These are phyloP conservation scores for Trametes sp. DNA, from an alignment of 1,284 basidiomycete species.

Conservation along the genomic window DNA sequence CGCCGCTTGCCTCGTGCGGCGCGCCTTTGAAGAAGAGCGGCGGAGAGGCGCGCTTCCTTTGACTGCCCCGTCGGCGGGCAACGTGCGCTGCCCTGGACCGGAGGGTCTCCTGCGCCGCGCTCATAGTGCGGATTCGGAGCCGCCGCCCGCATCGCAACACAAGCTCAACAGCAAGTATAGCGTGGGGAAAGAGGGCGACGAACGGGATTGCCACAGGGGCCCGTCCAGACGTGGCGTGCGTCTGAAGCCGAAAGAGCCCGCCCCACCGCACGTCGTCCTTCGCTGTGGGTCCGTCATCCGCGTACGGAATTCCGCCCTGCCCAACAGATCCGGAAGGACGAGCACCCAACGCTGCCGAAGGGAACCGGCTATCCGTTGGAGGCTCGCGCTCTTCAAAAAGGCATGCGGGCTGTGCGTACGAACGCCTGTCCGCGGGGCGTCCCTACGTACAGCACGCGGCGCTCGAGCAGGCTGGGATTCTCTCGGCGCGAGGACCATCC, in stretches of 20 bases:
- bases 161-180: not conserved
- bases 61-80: slow-evolving; percentile 8
- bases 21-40: slow-evolving; percentile 17
- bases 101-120: not conserved
- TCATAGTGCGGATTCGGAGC: not conserved
- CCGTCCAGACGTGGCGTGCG: not conserved
- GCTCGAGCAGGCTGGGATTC: slow-evolving; percentile 19
- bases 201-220: slow-evolving; percentile 3
- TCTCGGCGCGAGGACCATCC: slow-evolving; percentile 29
- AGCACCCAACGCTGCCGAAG: not conserved
- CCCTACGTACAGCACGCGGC: slow-evolving; percentile 29
- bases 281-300: slow-evolving; percentile 11
- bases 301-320: not conserved
- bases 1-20: slow-evolving; percentile 22
- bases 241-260: slow-evolving; percentile 1
- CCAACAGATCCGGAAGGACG: slow-evolving; percentile 12
- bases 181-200: slow-evolving; percentile 6
- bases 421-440: slow-evolving; percentile 16
- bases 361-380: slow-evolving; percentile 20
- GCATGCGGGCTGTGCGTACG: slow-evolving; percentile 21
- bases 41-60: slow-evolving; percentile 15
- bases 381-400: slow-evolving; percentile 8
- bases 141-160: not conserved
- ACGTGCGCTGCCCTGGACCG: slow-evolving; percentile 13
- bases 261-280: slow-evolving; percentile 7